A percentile compares a stretch with the other conserved stretches of the same genome.
These are phyloP conservation scores for Vanilla planifolia DNA, from an alignment of 106 monocot genomes.

Conservation along the genomic window DNA sequence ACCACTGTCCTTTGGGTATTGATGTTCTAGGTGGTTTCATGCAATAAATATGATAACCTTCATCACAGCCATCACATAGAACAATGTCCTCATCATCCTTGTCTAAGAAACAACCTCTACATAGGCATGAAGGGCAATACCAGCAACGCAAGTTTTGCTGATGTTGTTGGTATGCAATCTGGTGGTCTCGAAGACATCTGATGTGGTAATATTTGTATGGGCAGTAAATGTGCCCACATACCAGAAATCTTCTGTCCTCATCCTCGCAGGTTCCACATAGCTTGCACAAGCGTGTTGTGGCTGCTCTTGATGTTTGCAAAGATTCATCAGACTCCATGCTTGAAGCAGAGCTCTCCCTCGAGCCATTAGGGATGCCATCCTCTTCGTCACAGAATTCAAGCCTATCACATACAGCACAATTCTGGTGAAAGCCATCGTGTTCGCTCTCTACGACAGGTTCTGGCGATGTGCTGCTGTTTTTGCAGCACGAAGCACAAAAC, in stretches of 20 bases:
- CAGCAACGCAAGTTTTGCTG: conserved; percentile 39
- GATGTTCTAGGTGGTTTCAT: conserved; percentile 53
- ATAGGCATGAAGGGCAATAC: conserved; percentile 83
- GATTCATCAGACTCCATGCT: conserved; percentile 37
- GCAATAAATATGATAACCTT: conserved; percentile 65
- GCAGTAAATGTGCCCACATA: conserved; percentile 53
- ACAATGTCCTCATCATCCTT: conserved; percentile 59
- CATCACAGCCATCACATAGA: conserved; percentile 70
- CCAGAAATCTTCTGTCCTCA: conserved; percentile 46
- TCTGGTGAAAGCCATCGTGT: conserved; percentile 34
- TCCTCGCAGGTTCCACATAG: conserved; percentile 59
- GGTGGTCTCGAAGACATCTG: conserved; percentile 47
- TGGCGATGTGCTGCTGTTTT: conserved; percentile 11
- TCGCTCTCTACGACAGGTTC: conserved; percentile 5
- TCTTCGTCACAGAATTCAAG: conserved; percentile 37
- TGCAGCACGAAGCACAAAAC: conserved; percentile 43
- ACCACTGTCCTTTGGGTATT: conserved; percentile 58
- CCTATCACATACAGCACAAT: conserved; percentile 57
- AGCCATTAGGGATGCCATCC: conserved; percentile 13
- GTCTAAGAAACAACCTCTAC: conserved; percentile 44
- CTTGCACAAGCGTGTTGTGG: conserved; percentile 45
- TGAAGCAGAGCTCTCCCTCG: conserved; percentile 35
- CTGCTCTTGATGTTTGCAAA: conserved; percentile 29
- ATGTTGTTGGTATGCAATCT: conserved; percentile 36
- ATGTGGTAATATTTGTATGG: conserved; percentile 65